phyloP scores from a whole-genome alignment of 106 monocot genomes.

The Apostasia ramifera region DNA sequence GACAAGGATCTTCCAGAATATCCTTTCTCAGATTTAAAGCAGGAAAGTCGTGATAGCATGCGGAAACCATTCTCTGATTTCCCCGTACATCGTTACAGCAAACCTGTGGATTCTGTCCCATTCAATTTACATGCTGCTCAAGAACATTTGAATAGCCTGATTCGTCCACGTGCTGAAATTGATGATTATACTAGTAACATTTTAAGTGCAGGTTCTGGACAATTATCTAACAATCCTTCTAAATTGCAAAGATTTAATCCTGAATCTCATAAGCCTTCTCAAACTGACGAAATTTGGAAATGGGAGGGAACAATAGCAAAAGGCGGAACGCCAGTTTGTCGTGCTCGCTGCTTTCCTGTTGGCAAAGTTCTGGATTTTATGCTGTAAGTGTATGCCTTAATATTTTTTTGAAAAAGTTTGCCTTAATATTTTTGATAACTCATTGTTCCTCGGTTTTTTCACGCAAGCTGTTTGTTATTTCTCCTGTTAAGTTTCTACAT shows the following conservation, averaged over 20 bases:
- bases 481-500: too few relatives aligned
- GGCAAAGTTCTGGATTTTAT: slow-evolving; percentile 82
- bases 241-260: slow-evolving; percentile 25
- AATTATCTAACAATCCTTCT: slow-evolving; percentile 8
- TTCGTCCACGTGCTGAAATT: slow-evolving; percentile 23
- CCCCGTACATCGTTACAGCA: slow-evolving; percentile 26
- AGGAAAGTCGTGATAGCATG: slow-evolving; percentile 19
- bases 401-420: background rate
- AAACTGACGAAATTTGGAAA: slow-evolving; percentile 64
- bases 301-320: slow-evolving; percentile 99
- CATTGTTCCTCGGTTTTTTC: too few relatives aligned
- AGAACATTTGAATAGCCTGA: slow-evolving; percentile 22
- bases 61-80: slow-evolving; percentile 27
- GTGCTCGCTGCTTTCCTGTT: slow-evolving; percentile 96
- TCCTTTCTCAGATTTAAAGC: slow-evolving; percentile 55
- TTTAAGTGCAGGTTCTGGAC: slow-evolving; percentile 24
- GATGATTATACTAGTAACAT: slow-evolving; percentile 35
- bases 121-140: slow-evolving; percentile 30
- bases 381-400: slow-evolving; percentile 65
- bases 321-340: slow-evolving; percentile 78
- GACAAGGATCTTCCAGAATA: slow-evolving; percentile 91
- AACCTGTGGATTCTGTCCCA: slow-evolving; percentile 20
- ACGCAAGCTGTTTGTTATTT: too few relatives aligned
- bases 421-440: too few relatives aligned
- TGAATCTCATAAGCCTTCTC: slow-evolving; percentile 31